Percentiles rank a stretch among this genome's conserved stretches.
Conservation (phyloP, 139 green algal genomes). For the Nannochloris sp. region DNA sequence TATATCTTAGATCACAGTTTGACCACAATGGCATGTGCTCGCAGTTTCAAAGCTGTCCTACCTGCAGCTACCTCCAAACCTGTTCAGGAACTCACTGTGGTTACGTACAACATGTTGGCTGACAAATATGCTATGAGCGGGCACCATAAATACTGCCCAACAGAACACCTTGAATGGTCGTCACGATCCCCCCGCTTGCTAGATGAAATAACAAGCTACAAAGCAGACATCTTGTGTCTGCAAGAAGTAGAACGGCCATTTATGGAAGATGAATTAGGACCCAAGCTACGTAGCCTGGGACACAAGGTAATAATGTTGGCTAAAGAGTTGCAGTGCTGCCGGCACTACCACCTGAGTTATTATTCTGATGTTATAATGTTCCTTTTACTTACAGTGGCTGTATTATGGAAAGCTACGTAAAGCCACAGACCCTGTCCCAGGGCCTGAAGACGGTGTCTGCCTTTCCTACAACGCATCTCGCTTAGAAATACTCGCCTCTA, state of each 20-base stretch:
- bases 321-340: too few species aligned
- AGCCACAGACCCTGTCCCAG: neutral
- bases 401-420: slow-evolving; percentile 14
- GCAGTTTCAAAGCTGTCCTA: neutral
- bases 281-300: slow-evolving; percentile 20
- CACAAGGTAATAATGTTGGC: slow-evolving; percentile 19
- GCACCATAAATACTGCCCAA: slow-evolving; percentile 31
- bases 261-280: slow-evolving; percentile 29
- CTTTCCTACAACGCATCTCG: slow-evolving; percentile 26
- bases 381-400: slow-evolving; percentile 2
- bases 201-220: slow-evolving; percentile 18
- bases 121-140: slow-evolving; percentile 28
- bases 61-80: too few species aligned
- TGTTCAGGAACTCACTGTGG: neutral
- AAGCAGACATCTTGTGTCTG: slow-evolving; percentile 43
- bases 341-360: neutral
- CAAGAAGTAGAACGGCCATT: slow-evolving; percentile 39
- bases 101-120: slow-evolving; percentile 49
- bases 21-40: too few species aligned
- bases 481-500: neutral
- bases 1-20: too few species aligned
- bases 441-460: slow-evolving; percentile 29
- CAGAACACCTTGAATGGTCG: slow-evolving; percentile 23
- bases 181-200: slow-evolving; percentile 12
- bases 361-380: neutral